These are phyloP conservation scores for Zoysia pacifica DNA, from an alignment of 176 grass and related monocot genomes.

Conservation along the genomic window DNA sequence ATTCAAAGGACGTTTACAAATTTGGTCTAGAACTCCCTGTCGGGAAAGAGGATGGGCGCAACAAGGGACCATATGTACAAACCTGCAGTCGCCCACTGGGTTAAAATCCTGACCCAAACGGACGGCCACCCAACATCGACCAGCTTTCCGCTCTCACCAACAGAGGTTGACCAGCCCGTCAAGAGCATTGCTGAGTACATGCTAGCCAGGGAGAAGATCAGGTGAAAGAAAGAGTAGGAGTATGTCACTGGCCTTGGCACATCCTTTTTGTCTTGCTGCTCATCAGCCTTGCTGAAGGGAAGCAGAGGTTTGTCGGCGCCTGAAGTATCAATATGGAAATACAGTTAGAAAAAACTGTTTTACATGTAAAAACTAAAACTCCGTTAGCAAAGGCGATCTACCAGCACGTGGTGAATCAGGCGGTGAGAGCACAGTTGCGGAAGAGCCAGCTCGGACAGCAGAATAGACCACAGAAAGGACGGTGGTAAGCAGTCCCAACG, in stretches of 20 bases:
- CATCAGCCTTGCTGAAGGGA: slow-evolving; percentile 87
- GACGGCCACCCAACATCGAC: slow-evolving; percentile 97
- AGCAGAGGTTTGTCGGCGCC: slow-evolving; percentile 85
- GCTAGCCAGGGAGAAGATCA: slow-evolving; percentile 98
- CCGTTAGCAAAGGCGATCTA: slow-evolving; percentile 27
- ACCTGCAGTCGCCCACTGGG: slow-evolving; percentile 89
- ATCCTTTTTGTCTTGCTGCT: slow-evolving; percentile 64
- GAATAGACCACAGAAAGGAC: slow-evolving; percentile 99
- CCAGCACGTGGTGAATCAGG: slow-evolving; percentile 84
- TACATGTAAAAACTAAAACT: slow-evolving; percentile 9
- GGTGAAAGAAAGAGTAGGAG: slow-evolving; percentile 99
- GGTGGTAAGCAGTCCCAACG: slow-evolving; percentile 81
- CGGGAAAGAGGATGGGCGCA: slow-evolving; percentile 79
- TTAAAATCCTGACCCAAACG: slow-evolving; percentile 91
- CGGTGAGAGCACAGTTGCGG: slow-evolving; percentile 68
- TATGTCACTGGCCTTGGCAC: slow-evolving; percentile 68
- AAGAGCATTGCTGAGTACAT: slow-evolving; percentile 97
- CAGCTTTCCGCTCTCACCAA: slow-evolving; percentile 91
- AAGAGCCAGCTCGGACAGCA: slow-evolving; percentile 96
- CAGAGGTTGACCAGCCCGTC: slow-evolving; percentile 95
- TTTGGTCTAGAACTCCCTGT: slow-evolving; percentile 84
- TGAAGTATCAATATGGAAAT: slow-evolving; percentile 3
- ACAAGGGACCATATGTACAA: slow-evolving; percentile 91
- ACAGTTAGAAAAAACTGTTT: slow-evolving; percentile 1
- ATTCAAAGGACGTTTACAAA: neutral